Evolutionary conservation across 768 basidiomycete species (phyloP).

Genomic region (Pleurotus tuoliensis): DNA sequence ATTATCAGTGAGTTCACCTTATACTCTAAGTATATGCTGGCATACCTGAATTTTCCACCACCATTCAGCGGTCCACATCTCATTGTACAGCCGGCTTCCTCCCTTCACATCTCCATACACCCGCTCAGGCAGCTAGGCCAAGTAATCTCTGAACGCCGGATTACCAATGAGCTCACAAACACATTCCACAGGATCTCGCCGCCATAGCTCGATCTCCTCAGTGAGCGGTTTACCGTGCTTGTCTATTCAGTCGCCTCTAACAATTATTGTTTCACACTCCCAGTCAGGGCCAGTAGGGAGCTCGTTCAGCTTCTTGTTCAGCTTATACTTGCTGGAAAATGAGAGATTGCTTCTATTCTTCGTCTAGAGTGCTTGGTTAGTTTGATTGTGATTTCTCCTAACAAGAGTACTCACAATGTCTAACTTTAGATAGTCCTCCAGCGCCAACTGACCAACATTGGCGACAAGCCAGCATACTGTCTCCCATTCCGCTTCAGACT

Average conservation of each 20-base stretch:
- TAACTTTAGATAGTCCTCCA: slow-evolving; percentile 26
- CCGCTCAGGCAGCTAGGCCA: slow-evolving; percentile 6
- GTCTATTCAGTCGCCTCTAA: slow-evolving; percentile 16
- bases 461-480: slow-evolving; percentile 26
- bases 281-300: slow-evolving; percentile 17
- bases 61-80: slow-evolving; percentile 48
- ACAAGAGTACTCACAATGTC: slow-evolving; percentile 17
- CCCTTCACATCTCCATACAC: background rate
- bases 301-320: slow-evolving; percentile 15
- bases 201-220: slow-evolving; percentile 20
- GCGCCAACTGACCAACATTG: slow-evolving; percentile 20
- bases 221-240: background rate
- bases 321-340: background rate
- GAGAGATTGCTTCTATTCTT: background rate
- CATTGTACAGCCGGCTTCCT: slow-evolving; percentile 27
- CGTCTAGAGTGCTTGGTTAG: background rate
- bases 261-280: slow-evolving; percentile 15
- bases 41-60: slow-evolving; percentile 49
- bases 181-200: slow-evolving; percentile 17
- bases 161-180: slow-evolving; percentile 19
- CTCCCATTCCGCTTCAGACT: no score
- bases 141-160: slow-evolving; percentile 17
- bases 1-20: background rate
- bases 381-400: no score
- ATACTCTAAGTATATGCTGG: slow-evolving; percentile 10